Conservation (phyloP, 345 rosid species). For the Eucalyptus brandiana region DNA sequence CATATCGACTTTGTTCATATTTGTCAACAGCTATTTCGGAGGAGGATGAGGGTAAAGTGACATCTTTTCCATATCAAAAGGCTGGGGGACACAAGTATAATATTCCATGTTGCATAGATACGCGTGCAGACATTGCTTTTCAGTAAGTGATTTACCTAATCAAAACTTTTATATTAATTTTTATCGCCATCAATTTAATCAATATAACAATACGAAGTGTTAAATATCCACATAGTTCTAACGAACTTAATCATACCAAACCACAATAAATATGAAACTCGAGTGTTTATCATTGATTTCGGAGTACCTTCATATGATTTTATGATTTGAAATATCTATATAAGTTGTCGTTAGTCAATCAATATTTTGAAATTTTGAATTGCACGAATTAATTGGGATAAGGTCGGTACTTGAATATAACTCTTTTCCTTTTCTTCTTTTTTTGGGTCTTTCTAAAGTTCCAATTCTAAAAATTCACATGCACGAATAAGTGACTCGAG, state of each 20-base stretch:
- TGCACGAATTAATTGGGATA: neutral
- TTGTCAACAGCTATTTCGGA: neutral
- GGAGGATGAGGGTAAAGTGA: neutral
- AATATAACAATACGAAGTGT: accelerated
- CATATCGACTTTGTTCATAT: neutral
- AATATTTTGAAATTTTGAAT: neutral
- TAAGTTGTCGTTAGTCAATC: accelerated
- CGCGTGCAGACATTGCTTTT: neutral
- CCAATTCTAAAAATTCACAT: neutral
- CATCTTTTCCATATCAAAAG: neutral
- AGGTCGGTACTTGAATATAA: neutral
- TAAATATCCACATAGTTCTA: neutral
- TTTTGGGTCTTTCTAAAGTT: neutral
- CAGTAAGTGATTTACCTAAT: neutral
- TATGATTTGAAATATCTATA: neutral
- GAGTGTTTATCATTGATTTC: neutral
- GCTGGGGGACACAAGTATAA: neutral
- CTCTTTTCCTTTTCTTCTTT: too few species aligned
- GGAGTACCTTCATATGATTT: neutral
- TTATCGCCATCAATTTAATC: neutral
- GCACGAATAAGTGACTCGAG: neutral
- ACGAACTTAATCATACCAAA: neutral
- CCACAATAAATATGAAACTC: neutral
- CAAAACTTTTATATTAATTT: neutral
- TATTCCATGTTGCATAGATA: neutral